Evolutionary conservation across 352 stramenopile genomes (phyloP).

Genomic region (Globisporangium camurandrum): DNA sequence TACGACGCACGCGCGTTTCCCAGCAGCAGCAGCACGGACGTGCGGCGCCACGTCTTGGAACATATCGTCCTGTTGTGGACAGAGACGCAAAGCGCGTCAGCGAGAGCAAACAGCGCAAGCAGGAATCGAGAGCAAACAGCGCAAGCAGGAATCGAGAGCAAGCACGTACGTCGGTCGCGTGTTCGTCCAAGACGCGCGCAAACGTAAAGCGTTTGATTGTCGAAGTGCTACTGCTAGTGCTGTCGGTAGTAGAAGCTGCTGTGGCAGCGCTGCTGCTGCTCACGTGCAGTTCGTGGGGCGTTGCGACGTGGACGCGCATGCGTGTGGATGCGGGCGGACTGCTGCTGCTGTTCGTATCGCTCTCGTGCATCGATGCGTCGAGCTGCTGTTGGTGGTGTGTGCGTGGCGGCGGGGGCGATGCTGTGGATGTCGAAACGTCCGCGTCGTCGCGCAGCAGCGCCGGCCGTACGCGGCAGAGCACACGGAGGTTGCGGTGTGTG

Average conservation of each 20-base stretch:
- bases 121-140: too few relatives aligned
- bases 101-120: too few relatives aligned
- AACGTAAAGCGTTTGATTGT: conserved; percentile 83
- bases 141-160: too few relatives aligned
- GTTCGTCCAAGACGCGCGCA: conserved; percentile 76
- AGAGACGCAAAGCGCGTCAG: too few relatives aligned
- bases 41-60: conserved; percentile 91
- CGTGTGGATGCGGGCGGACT: conserved; percentile 6
- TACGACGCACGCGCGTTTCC: conserved; percentile 93
- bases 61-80: conserved; percentile 73
- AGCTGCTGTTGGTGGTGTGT: conserved; percentile 7
- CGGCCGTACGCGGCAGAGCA: conserved; percentile 77
- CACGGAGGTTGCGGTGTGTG: conserved; percentile 55
- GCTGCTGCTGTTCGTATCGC: not conserved
- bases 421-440: not conserved
- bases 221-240: too few relatives aligned
- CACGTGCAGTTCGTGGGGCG: conserved; percentile 12
- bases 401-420: not conserved
- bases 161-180: conserved; percentile 51
- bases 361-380: not conserved
- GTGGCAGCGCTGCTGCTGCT: too few relatives aligned
- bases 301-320: conserved; percentile 18
- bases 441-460: conserved; percentile 14
- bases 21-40: conserved; percentile 83
- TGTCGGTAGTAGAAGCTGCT: conserved; percentile 34